Conservation (phyloP, 148 eudicot genomes). For the Vaccinium myrtillus region DNA sequence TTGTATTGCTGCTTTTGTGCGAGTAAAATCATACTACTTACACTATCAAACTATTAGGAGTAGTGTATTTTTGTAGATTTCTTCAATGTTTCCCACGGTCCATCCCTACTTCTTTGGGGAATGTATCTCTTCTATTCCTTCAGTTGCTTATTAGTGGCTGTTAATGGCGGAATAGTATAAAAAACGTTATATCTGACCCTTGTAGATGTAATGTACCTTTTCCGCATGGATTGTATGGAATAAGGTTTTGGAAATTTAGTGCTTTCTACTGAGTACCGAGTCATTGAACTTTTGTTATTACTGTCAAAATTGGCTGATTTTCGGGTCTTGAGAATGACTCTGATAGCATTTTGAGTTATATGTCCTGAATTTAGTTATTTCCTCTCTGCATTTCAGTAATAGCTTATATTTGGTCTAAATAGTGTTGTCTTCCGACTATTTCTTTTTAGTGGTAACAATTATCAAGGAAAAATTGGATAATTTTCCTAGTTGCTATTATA, state of each 20-base stretch:
- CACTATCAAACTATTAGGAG: background rate
- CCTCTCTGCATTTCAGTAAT: background rate
- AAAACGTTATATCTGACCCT: background rate
- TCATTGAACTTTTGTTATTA: background rate
- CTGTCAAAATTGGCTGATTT: background rate
- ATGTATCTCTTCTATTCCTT: background rate
- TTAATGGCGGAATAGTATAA: background rate
- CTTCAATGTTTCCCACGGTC: background rate
- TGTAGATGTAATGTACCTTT: background rate
- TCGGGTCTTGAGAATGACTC: background rate
- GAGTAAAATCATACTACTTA: slow-evolving; percentile 11
- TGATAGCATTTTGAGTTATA: background rate
- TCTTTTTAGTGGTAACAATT: no score
- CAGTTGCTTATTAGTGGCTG: background rate
- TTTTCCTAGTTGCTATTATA: no score
- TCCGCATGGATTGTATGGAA: background rate
- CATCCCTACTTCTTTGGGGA: background rate
- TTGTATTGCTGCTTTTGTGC: background rate
- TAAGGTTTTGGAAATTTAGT: background rate
- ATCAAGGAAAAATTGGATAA: no score
- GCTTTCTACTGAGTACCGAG: background rate
- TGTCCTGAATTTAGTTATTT: background rate
- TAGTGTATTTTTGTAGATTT: slow-evolving; percentile 1
- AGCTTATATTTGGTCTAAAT: background rate
- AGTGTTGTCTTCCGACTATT: background rate